A percentile compares a stretch with the other conserved stretches of the same genome.
These are phyloP conservation scores for Spathaspora passalidarum DNA, from an alignment of 805 yeast species.

Conservation along the genomic window DNA sequence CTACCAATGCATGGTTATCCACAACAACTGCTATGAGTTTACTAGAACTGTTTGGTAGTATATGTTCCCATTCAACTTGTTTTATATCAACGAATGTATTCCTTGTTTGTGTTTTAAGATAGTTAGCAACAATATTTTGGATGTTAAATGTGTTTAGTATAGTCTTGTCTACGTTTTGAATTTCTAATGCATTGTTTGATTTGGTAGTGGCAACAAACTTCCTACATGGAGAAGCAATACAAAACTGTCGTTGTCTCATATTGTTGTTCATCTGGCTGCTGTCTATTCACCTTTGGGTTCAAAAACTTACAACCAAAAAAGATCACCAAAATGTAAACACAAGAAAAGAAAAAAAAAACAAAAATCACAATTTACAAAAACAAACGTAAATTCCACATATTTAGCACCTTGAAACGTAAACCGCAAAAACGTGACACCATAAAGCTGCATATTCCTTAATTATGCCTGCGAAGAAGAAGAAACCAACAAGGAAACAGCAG, in stretches of 20 bases:
- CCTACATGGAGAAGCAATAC: neutral
- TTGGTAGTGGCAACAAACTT: neutral
- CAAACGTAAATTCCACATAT: no score
- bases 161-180: neutral
- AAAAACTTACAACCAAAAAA: neutral
- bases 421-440: neutral
- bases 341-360: neutral
- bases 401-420: neutral
- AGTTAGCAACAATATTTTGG: neutral
- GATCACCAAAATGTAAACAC: no score
- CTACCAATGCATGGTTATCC: constrained; percentile 15
- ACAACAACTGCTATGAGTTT: constrained; percentile 23
- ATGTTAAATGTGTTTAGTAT: neutral
- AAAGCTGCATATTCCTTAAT: neutral
- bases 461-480: neutral
- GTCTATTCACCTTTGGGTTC: neutral
- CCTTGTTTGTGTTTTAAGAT: neutral
- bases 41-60: neutral
- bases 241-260: neutral
- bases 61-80: constrained; percentile 24
- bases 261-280: neutral
- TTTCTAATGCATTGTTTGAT: neutral
- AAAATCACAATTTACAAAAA: no score
- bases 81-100: neutral
- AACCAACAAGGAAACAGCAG: neutral